phyloP scores from a whole-genome alignment of 768 basidiomycete genomes.

The Tephrocybe sp. region DNA sequence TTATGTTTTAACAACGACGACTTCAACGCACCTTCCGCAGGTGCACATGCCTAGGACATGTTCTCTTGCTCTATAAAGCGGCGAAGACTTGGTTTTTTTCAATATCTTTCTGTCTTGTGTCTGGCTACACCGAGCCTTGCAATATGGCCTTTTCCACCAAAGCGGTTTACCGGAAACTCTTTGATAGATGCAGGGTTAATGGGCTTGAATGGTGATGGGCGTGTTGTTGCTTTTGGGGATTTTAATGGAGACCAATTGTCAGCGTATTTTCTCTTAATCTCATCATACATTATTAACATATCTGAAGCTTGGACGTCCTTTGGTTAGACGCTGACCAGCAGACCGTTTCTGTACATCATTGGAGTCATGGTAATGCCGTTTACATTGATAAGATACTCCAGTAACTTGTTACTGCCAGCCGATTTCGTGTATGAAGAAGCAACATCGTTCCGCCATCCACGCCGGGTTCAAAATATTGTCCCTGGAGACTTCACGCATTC shows the following conservation, averaged over 20 bases:
- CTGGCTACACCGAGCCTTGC: constrained; percentile 10
- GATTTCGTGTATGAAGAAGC: constrained; percentile 53
- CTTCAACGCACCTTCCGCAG: neutral
- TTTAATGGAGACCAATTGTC: constrained; percentile 96
- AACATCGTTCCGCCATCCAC: constrained; percentile 50
- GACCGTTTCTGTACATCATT: constrained; percentile 72
- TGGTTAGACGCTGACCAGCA: constrained; percentile 74
- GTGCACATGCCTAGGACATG: constrained; percentile 12
- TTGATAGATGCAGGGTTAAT: constrained; percentile 77
- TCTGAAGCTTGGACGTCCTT: constrained; percentile 72
- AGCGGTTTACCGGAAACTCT: constrained; percentile 79
- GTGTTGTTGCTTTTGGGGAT: constrained; percentile 89
- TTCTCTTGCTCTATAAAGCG: constrained; percentile 8
- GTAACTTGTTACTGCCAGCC: constrained; percentile 34
- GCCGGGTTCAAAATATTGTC: constrained; percentile 73
- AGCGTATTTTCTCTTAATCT: constrained; percentile 24
- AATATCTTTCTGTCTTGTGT: constrained; percentile 1
- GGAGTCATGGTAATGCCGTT: constrained; percentile 67
- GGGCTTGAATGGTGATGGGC: constrained; percentile 69
- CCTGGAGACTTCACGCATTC: constrained; percentile 94
- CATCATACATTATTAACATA: neutral
- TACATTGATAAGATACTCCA: neutral
- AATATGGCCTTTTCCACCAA: constrained; percentile 84
- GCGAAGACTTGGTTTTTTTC: constrained; percentile 2
- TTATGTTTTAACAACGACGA: neutral